Base-by-base conservation (phyloP, 106 monocot genomes). In the Triglochin maritima region DNA sequence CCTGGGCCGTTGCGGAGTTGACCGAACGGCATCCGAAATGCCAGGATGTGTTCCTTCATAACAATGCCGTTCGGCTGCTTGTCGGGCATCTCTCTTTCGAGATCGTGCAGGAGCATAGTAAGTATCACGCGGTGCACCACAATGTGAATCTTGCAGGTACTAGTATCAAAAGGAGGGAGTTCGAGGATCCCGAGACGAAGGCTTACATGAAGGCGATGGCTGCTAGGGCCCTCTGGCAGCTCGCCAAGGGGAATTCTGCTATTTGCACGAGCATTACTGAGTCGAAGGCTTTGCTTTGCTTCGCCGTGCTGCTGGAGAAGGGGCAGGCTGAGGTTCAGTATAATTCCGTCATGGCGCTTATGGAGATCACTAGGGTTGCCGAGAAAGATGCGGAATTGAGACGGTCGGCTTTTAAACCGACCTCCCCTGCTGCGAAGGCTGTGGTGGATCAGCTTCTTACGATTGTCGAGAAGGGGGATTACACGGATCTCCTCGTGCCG, bases 291-390 rank as follows among this genome's bases (percentile, higher is more conserved):
- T 72, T 93, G 3, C 80, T 89, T 9, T 93, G 93, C 70, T 84
- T 89, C 45, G 83, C 89, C 0, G 86, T 86, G 43, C 74, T 89
- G 4, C 66, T 89, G 7, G 89, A 84, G 69, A 93, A 93, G 56
- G 88, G 86, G 0, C 48, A 63, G 2, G 89, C 76, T 9, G 81
- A 86, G 43, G 83, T 93, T 11, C 81, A 77, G 67, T 77, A 79
- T 71, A 86, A 93, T 45, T 93, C 85, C 4, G 92, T 83, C 44
- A 81, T 86, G 88, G 92, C 92, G 3, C 65, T 93, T n/a, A 88
- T 93, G 92, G 92, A 88, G 65, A 93, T 93, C 64, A 66, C 81
- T 4, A 46, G 69, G 2, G 88, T 93, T 0, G 88, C 92, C 0
- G 92, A 93, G 79, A 56, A 69, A 46, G 77, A 88, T 15, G 46